These are phyloP conservation scores for Radiomyces spectabilis DNA, from an alignment of 192 early-diverging fungal genomes.

Conservation along the genomic window DNA sequence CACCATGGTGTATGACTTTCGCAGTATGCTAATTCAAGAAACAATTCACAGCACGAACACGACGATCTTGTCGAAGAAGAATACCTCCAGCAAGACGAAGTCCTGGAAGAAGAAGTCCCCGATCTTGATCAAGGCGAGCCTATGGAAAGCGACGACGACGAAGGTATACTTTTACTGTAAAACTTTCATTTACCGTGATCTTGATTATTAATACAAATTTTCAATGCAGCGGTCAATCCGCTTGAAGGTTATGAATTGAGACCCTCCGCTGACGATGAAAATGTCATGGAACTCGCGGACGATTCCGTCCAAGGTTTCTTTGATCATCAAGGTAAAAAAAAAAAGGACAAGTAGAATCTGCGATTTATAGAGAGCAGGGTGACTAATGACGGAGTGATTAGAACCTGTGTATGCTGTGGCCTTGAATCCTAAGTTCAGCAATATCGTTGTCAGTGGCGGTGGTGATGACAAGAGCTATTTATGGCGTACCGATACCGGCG, in stretches of 20 bases:
- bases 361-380: background rate
- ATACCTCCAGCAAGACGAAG: constrained; percentile 19
- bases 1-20: too few species aligned
- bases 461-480: constrained; percentile 90
- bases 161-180: background rate
- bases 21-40: too few species aligned
- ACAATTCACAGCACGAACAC: constrained; percentile 3
- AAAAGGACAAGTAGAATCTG: too few species aligned
- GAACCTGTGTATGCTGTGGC: constrained; percentile 85
- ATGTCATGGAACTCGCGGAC: constrained; percentile 57
- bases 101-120: constrained; percentile 19
- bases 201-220: constrained; percentile 4
- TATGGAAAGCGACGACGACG: constrained; percentile 19
- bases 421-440: constrained; percentile 65
- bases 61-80: constrained; percentile 24
- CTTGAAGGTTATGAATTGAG: constrained; percentile 37
- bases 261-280: constrained; percentile 44
- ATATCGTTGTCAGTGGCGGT: constrained; percentile 75
- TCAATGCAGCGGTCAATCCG: too few species aligned
- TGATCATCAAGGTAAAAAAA: constrained; percentile 71
- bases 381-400: constrained; percentile 13
- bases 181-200: background rate
- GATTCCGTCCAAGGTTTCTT: constrained; percentile 93
- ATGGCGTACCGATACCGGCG: constrained; percentile 81
- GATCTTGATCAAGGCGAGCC: constrained; percentile 12